Base-by-base conservation (phyloP, 257 asterid species). In the Solanum chmielewskii region DNA sequence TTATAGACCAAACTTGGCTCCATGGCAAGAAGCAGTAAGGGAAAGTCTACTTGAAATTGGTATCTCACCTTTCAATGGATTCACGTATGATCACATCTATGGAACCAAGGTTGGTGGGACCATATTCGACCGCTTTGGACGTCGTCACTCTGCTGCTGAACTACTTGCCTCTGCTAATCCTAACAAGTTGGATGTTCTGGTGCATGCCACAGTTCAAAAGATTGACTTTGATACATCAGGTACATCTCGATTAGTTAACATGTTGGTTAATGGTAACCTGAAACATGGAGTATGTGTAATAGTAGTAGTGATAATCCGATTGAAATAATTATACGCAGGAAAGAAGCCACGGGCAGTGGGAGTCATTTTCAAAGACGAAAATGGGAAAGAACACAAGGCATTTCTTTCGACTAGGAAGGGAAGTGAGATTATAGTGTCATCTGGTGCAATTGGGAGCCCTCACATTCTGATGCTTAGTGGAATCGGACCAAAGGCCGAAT, bases 31-130 rank as follows among this genome's bases (percentile, higher is more conserved):
- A 83, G 94, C 98, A 37, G 85, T 95, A 16, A 92, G 92, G 39
- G 98, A 97, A 29, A 89, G 99, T 86, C 92, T 97, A 4, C n/a
- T 97, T 13, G 99, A 95, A 71, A 90, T 89, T 81, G 99, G 99
- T 6, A 84, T 97, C n/a, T 95, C 99, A 15, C 99, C 99, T 86
- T 93, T 91, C 93, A 95, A 95, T 89, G 99, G 99, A 37, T 97
- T 94, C 93, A 95, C 99, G 27, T 97, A 95, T 49, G 98, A 97
- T 89, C 99, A 97, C 87, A 2, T 94, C 3, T 92, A 95, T 13
- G 99, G 99, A 83, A 97, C 99, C 84, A 97, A 97, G 90, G 94
- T 97, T 84, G 99, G 99, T 41, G 99, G 99, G 21, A 97, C 99
- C 88, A 94, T 92, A 89, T 97, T 95, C 87, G 99, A 95, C 90